These are phyloP conservation scores for Fusarium guadeloupense DNA, from an alignment of 2,329 filamentous ascomycete genomes.

Conservation along the genomic window DNA sequence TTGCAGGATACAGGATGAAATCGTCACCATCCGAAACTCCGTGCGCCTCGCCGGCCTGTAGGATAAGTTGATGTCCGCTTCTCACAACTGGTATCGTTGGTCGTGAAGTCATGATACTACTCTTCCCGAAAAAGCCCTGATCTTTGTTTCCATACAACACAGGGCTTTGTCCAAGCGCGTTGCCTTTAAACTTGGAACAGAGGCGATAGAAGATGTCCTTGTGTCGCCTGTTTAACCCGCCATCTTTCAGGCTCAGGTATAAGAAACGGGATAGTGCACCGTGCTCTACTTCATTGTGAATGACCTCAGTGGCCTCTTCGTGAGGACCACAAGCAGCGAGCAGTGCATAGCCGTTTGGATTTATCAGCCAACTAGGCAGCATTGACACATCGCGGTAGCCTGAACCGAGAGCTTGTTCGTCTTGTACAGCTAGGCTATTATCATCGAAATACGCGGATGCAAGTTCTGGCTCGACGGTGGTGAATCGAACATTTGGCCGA, in stretches of 20 bases:
- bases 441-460: not conserved
- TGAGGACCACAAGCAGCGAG: constrained; percentile 17
- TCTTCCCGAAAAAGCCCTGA: constrained; percentile 17
- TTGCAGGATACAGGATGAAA: constrained; percentile 7
- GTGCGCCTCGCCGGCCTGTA: constrained; percentile 17
- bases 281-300: not conserved
- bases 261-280: constrained; percentile 9
- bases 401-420: not conserved
- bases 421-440: accelerated
- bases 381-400: constrained; percentile 1
- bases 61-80: not conserved
- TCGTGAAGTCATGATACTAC: not conserved
- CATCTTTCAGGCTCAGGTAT: not conserved
- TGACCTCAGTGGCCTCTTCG: constrained; percentile 5
- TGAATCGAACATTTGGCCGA: not conserved
- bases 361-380: constrained; percentile 8
- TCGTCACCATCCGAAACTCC: constrained; percentile 7
- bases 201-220: constrained; percentile 3
- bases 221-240: not conserved
- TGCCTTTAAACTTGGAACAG: not conserved
- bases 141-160: constrained; percentile 19
- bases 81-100: not conserved
- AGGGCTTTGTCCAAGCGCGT: not conserved
- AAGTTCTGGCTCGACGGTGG: not conserved
- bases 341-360: constrained; percentile 17